Percentiles rank a stretch among this genome's conserved stretches.
Evolutionary conservation across 176 grass and related monocot genomes (phyloP).

Genomic region (Aegilops sharonensis): DNA sequence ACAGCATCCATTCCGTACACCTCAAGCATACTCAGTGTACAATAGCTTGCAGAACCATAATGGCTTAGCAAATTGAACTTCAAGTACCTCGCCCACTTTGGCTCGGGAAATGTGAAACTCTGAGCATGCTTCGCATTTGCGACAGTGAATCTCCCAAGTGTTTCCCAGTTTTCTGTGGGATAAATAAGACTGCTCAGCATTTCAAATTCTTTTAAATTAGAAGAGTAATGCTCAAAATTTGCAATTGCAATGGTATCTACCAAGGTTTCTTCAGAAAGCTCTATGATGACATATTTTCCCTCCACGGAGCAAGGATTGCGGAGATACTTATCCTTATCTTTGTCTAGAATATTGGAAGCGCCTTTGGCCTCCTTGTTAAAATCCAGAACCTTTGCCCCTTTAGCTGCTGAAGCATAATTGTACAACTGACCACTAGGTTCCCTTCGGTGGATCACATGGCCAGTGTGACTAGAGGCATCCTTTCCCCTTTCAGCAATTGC

Average conservation of each 20-base stretch:
- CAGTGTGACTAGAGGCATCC: conserved; percentile 41
- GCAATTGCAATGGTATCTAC: conserved; percentile 80
- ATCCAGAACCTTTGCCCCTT: conserved; percentile 82
- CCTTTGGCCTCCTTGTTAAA: conserved; percentile 98
- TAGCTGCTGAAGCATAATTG: conserved; percentile 84
- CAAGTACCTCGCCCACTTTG: conserved; percentile 90
- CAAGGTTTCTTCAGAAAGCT: conserved; percentile 98
- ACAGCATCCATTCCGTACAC: conserved; percentile 98
- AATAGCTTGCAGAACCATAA: conserved; percentile 95
- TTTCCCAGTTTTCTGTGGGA: conserved; percentile 82
- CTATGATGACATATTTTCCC: conserved; percentile 86
- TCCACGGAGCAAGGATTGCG: conserved; percentile 93
- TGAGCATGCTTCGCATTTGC: conserved; percentile 75
- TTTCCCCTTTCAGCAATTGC: conserved; percentile 62
- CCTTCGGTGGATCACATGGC: conserved; percentile 71
- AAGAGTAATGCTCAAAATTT: conserved; percentile 96
- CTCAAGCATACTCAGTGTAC: conserved; percentile 88
- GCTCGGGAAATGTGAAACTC: conserved; percentile 62
- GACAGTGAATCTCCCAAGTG: conserved; percentile 73
- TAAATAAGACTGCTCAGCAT: conserved; percentile 71
- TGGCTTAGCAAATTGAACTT: conserved; percentile 84
- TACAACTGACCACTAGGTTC: conserved; percentile 91
- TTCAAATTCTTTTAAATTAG: conserved; percentile 90
- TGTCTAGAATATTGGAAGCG: conserved; percentile 92
- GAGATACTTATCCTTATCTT: conserved; percentile 93